A percentile compares a stretch with the other conserved stretches of the same genome.
phyloP scores from a whole-genome alignment of 495 filamentous ascomycete genomes.

The Geopyxis carbonaria region DNA sequence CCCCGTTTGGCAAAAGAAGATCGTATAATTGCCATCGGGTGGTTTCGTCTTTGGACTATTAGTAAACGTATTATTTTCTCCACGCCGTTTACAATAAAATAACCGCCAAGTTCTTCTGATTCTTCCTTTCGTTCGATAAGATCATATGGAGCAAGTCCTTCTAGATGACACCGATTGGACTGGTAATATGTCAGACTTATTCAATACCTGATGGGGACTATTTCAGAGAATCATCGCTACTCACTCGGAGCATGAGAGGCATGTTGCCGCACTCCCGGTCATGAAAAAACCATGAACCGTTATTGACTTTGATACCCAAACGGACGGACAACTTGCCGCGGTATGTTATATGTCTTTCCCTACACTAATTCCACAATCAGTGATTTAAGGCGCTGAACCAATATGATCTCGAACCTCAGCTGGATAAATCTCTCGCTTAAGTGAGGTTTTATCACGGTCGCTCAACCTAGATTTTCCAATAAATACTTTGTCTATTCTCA shows the following conservation, averaged over 20 bases:
- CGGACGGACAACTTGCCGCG: constrained; percentile 65
- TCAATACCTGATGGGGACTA: constrained; percentile 6
- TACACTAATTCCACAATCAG: constrained; percentile 33
- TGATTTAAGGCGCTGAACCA: neutral
- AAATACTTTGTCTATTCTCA: constrained; percentile 24
- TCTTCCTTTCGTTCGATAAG: constrained; percentile 69
- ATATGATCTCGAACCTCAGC: constrained; percentile 37
- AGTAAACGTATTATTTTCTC: constrained; percentile 92
- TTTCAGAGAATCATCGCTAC: constrained; percentile 8
- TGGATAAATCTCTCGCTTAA: constrained; percentile 67
- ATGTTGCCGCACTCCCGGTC: constrained; percentile 71
- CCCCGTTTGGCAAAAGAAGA: constrained; percentile 76
- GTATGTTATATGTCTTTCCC: constrained; percentile 86
- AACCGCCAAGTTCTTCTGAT: constrained; percentile 75
- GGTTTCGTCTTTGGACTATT: constrained; percentile 74
- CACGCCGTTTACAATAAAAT: constrained; percentile 86
- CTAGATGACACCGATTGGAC: constrained; percentile 80
- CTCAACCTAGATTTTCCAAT: constrained; percentile 22
- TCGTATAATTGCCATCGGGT: constrained; percentile 81
- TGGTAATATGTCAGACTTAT: constrained; percentile 27
- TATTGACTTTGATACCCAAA: constrained; percentile 69
- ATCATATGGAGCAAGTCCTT: constrained; percentile 61
- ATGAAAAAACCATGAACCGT: constrained; percentile 62
- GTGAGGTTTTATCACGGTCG: constrained; percentile 19
- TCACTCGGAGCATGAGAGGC: constrained; percentile 81